Conservation (phyloP, 805 yeast genomes). For the Jamesozyma lodderae region DNA sequence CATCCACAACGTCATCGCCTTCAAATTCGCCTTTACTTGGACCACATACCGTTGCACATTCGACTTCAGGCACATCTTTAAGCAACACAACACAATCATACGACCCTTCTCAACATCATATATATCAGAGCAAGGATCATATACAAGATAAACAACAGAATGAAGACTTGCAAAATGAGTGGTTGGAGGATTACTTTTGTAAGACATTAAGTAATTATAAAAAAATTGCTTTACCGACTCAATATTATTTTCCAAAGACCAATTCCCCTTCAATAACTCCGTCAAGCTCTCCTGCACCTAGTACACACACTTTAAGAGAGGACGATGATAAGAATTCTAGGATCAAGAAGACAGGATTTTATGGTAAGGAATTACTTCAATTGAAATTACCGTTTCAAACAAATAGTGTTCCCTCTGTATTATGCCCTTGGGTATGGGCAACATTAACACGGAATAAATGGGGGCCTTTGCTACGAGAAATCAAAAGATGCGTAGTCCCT, state of each 20-base stretch:
- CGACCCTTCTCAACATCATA: not conserved
- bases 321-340: not conserved
- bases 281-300: not conserved
- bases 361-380: slow-evolving; percentile 17
- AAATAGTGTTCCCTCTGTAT: slow-evolving; percentile 21
- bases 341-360: slow-evolving; percentile 4
- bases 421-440: slow-evolving; percentile 25
- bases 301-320: not conserved
- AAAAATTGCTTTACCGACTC: slow-evolving; percentile 19
- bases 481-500: slow-evolving; percentile 21
- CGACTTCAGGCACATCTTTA: not conserved
- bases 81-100: not conserved
- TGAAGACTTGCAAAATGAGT: slow-evolving; percentile 13
- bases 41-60: not conserved
- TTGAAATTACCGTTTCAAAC: slow-evolving; percentile 21
- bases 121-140: not conserved
- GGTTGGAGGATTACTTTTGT: slow-evolving; percentile 22
- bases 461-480: slow-evolving; percentile 21
- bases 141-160: slow-evolving; percentile 1
- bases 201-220: slow-evolving; percentile 19
- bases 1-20: too few relatives aligned
- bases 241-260: slow-evolving; percentile 11
- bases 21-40: not conserved
- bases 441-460: slow-evolving; percentile 20
- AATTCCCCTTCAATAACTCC: not conserved